These are phyloP conservation scores for Penicillium brevicompactum DNA, from an alignment of 2,329 filamentous ascomycete species.

Conservation along the genomic window DNA sequence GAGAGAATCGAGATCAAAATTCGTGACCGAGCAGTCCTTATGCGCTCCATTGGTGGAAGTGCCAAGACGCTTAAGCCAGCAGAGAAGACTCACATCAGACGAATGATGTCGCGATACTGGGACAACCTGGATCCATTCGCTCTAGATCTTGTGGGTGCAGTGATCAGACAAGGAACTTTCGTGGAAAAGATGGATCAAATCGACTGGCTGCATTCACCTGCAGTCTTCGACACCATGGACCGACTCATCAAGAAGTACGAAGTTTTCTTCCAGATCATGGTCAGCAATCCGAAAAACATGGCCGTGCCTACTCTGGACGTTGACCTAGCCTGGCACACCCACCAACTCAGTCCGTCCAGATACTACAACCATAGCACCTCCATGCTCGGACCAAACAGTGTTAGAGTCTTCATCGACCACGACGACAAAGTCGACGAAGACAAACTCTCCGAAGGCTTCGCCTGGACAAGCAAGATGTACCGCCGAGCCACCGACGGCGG, in stretches of 20 bases:
- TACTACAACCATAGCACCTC: slow-evolving; percentile 51
- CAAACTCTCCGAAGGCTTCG: slow-evolving; percentile 65
- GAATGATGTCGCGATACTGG: slow-evolving; percentile 48
- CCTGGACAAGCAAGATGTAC: slow-evolving; percentile 72
- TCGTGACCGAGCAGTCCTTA: slow-evolving; percentile 54
- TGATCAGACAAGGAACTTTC: slow-evolving; percentile 46
- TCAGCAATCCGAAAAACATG: slow-evolving; percentile 34
- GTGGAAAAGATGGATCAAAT: slow-evolving; percentile 69
- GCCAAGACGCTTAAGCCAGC: neutral
- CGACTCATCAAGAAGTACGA: slow-evolving; percentile 58
- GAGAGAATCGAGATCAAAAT: slow-evolving; percentile 30
- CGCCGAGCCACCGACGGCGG: slow-evolving; percentile 63
- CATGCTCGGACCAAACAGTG: slow-evolving; percentile 30
- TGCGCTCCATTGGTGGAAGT: slow-evolving; percentile 17
- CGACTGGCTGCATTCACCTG: slow-evolving; percentile 76
- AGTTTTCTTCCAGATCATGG: slow-evolving; percentile 48
- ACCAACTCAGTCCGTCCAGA: slow-evolving; percentile 27
- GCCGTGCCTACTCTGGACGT: slow-evolving; percentile 39
- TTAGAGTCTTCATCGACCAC: slow-evolving; percentile 69
- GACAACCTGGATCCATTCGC: slow-evolving; percentile 41
- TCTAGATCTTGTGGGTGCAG: slow-evolving; percentile 43
- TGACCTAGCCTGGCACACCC: slow-evolving; percentile 40
- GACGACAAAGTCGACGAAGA: slow-evolving; percentile 79
- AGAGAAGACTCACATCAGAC: slow-evolving; percentile 43
- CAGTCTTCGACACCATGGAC: slow-evolving; percentile 62